These are phyloP conservation scores for Seiridium cupressi DNA, from an alignment of 2,329 filamentous ascomycete species.

Conservation along the genomic window DNA sequence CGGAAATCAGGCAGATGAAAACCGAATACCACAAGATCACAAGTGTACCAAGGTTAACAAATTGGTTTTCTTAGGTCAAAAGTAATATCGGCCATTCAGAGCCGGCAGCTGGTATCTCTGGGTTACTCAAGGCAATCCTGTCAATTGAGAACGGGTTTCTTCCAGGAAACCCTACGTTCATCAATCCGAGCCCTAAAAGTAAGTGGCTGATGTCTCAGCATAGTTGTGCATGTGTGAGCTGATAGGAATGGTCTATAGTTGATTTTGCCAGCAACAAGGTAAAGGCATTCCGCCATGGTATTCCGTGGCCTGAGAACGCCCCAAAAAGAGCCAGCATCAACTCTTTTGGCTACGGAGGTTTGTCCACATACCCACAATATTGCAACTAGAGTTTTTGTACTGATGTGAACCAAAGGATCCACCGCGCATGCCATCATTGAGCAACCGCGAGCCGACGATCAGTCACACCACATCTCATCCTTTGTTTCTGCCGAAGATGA, in stretches of 20 bases:
- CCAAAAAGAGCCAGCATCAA: constrained; percentile 27
- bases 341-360: constrained; percentile 33
- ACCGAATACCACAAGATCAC: not conserved
- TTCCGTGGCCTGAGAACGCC: constrained; percentile 19
- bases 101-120: constrained; percentile 23
- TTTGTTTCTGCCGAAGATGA: no score
- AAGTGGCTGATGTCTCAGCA: not conserved
- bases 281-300: constrained; percentile 10
- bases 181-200: not conserved
- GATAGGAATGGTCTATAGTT: not conserved
- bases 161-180: constrained; percentile 18
- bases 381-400: no score
- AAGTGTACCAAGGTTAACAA: not conserved
- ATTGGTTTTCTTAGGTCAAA: constrained; percentile 15
- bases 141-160: constrained; percentile 16
- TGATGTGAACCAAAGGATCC: not conserved
- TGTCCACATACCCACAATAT: no score
- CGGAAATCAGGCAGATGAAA: not conserved
- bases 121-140: constrained; percentile 20
- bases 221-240: not conserved
- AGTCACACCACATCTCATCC: no score
- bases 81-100: constrained; percentile 27
- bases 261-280: constrained; percentile 13
- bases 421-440: constrained; percentile 25
- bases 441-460: no score